Evolutionary conservation across 148 eudicot genomes (phyloP).

Genomic region (Vaccinium myrtillus): DNA sequence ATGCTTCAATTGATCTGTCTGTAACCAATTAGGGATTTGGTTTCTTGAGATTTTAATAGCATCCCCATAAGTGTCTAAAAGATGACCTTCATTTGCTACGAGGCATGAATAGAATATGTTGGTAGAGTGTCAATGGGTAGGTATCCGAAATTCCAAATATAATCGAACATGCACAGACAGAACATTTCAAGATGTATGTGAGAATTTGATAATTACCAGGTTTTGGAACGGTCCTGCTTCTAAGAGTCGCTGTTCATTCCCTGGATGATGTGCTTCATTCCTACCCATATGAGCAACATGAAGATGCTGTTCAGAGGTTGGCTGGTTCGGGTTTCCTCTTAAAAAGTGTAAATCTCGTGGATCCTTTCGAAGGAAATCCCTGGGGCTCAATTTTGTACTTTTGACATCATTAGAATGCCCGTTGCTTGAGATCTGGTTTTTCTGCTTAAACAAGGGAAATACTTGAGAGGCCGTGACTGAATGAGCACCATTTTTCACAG

Average conservation of each 20-base stretch:
- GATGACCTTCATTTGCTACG: background rate
- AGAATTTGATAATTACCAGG: conserved; percentile 35
- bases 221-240: conserved; percentile 32
- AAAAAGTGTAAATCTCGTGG: conserved; percentile 22
- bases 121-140: background rate
- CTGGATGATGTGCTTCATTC: conserved; percentile 17
- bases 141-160: background rate
- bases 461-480: conserved; percentile 24
- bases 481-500: conserved; percentile 28
- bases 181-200: background rate
- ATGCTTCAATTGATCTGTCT: background rate
- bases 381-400: conserved; percentile 19
- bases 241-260: conserved; percentile 15
- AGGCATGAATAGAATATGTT: too few relatives aligned
- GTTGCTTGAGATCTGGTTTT: conserved; percentile 25
- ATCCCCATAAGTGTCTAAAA: background rate
- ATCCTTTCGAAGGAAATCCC: conserved; percentile 12
- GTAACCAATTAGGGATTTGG: background rate
- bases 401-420: conserved; percentile 9
- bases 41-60: background rate
- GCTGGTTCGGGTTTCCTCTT: conserved; percentile 21
- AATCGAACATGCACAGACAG: background rate
- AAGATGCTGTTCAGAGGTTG: conserved; percentile 18
- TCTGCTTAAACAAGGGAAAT: conserved; percentile 42
- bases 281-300: conserved; percentile 21